Percentiles rank a stretch among this genome's conserved stretches.
These are phyloP conservation scores for Daldinia concentrica DNA, from an alignment of 495 filamentous ascomycete species.

Conservation along the genomic window DNA sequence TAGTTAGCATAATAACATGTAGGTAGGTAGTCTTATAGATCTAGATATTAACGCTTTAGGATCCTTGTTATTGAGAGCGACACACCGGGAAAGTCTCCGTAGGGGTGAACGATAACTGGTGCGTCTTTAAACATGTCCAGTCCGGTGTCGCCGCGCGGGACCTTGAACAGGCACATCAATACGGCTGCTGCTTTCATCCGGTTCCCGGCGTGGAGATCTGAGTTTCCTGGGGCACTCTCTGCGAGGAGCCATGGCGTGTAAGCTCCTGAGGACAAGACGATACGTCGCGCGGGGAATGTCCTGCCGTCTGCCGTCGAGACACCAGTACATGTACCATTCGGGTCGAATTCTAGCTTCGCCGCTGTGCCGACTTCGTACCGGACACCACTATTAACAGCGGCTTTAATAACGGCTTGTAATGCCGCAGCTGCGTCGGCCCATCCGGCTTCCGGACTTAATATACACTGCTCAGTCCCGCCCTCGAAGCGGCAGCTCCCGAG, in stretches of 20 bases:
- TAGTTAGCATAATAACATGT: slow-evolving; percentile 10
- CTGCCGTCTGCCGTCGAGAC: slow-evolving; percentile 50
- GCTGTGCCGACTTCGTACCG: slow-evolving; percentile 57
- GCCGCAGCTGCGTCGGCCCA: slow-evolving; percentile 63
- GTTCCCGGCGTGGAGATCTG: slow-evolving; percentile 56
- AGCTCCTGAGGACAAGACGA: slow-evolving; percentile 59
- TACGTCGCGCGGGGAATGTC: slow-evolving; percentile 50
- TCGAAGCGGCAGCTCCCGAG: slow-evolving; percentile 48
- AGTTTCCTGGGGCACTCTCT: slow-evolving; percentile 55
- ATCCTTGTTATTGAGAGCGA: neutral
- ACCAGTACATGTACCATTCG: slow-evolving; percentile 52
- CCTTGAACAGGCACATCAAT: slow-evolving; percentile 51
- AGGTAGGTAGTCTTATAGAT: neutral
- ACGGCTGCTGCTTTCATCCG: slow-evolving; percentile 61
- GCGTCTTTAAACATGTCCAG: slow-evolving; percentile 42
- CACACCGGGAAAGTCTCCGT: slow-evolving; percentile 31
- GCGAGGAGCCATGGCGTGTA: slow-evolving; percentile 61
- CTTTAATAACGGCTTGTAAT: slow-evolving; percentile 54
- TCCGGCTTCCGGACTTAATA: slow-evolving; percentile 54
- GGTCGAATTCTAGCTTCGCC: slow-evolving; percentile 51
- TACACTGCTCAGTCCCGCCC: slow-evolving; percentile 32
- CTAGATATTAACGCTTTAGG: neutral
- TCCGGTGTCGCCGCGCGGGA: slow-evolving; percentile 30
- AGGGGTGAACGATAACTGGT: slow-evolving; percentile 41
- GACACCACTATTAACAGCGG: slow-evolving; percentile 55